These are phyloP conservation scores for Rhododendron henanense DNA, from an alignment of 148 eudicot genomes.

Conservation along the genomic window DNA sequence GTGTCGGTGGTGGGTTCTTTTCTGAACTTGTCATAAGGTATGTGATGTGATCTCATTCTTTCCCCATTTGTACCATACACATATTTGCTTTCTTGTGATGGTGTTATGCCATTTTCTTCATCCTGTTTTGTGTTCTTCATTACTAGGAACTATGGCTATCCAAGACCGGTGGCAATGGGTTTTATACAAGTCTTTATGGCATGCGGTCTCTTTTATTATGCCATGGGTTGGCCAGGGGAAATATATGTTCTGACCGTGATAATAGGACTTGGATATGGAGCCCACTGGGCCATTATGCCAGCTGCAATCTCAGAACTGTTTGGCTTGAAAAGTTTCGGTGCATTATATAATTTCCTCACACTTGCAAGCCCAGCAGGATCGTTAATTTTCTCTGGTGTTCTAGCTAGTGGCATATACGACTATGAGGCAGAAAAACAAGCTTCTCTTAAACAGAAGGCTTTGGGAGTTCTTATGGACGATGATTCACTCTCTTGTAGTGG, in stretches of 20 bases:
- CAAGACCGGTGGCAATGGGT: slow-evolving; percentile 60
- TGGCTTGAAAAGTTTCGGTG: slow-evolving; percentile 60
- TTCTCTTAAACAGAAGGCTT: not conserved
- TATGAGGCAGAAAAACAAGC: slow-evolving; percentile 49
- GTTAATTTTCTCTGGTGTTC: slow-evolving; percentile 41
- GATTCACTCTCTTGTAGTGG: slow-evolving; percentile 37
- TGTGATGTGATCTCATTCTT: not conserved
- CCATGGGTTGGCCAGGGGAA: slow-evolving; percentile 47
- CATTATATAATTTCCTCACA: slow-evolving; percentile 47
- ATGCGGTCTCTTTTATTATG: slow-evolving; percentile 49
- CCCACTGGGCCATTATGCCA: slow-evolving; percentile 64
- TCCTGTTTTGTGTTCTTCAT: slow-evolving; percentile 8
- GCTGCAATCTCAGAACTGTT: slow-evolving; percentile 58
- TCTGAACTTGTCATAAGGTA: slow-evolving; percentile 57
- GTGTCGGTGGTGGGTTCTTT: slow-evolving; percentile 70
- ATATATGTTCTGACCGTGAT: slow-evolving; percentile 49
- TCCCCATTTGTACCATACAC: not conserved
- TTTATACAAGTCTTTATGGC: slow-evolving; percentile 49
- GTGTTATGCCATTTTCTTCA: not conserved
- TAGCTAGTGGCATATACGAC: slow-evolving; percentile 60
- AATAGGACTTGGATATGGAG: slow-evolving; percentile 50
- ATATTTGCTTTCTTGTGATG: not conserved
- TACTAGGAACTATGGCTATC: slow-evolving; percentile 49
- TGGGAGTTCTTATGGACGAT: slow-evolving; percentile 16
- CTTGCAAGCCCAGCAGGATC: slow-evolving; percentile 51